phyloP scores from a whole-genome alignment of 768 basidiomycete species.

The Fomitopsis pulvina region DNA sequence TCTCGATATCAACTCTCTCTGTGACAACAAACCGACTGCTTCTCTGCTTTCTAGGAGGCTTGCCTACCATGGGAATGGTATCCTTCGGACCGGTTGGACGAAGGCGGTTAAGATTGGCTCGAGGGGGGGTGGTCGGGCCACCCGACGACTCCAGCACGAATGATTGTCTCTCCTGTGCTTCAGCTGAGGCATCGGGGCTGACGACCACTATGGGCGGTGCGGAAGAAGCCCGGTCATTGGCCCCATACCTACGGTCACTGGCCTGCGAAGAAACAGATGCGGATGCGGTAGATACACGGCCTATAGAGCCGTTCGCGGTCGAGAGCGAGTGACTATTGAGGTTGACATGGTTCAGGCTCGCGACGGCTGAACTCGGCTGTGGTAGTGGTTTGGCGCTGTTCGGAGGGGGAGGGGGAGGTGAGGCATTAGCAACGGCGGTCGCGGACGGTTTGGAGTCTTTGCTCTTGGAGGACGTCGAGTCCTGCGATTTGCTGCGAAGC shows the following conservation, averaged over 20 bases:
- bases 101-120: conserved; percentile 55
- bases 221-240: conserved; percentile 37
- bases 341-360: conserved; percentile 30
- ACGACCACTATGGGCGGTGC: conserved; percentile 86
- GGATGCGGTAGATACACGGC: conserved; percentile 36
- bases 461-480: conserved; percentile 59
- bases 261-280: conserved; percentile 26
- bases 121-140: conserved; percentile 56
- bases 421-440: conserved; percentile 30
- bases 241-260: conserved; percentile 57
- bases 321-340: conserved; percentile 35
- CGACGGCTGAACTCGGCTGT: conserved; percentile 35
- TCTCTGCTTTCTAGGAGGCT: conserved; percentile 95
- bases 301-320: conserved; percentile 33
- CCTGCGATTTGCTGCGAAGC: conserved; percentile 63
- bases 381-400: conserved; percentile 64
- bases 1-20: conserved; percentile 94
- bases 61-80: conserved; percentile 93
- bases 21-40: conserved; percentile 95
- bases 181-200: conserved; percentile 58
- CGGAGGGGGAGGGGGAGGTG: conserved; percentile 54
- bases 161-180: conserved; percentile 30
- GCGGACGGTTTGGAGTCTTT: conserved; percentile 51
- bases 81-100: conserved; percentile 79
- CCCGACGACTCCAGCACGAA: conserved; percentile 28